Base-by-base conservation (phyloP, 805 yeast species). In the Ogataea glucozyma region DNA sequence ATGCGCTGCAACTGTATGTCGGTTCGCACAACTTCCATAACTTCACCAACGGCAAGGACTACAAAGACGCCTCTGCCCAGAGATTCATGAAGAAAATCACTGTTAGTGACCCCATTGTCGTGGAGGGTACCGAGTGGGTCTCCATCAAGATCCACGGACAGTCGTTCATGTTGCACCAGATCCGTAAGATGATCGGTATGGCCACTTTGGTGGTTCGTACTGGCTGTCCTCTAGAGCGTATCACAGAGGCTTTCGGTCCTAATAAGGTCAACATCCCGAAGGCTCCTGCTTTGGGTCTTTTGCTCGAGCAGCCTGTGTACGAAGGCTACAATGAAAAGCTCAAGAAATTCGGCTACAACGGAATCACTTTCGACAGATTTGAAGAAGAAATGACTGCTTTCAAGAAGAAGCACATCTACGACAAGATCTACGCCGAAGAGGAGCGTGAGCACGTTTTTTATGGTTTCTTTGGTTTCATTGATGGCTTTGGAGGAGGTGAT, bases 121-220 rank as follows among this genome's bases (percentile, higher is more conserved):
- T 91, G 52, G 87, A 90, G 58, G 89, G 87, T 35, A 89, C 97
- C 6, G 98, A 93, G 61, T 93, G 99, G 99, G 76, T 88, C 2
- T 87, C 96, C 2, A 84, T 93, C 58, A 90, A 91, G 69, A 88
- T 93, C 52, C 99, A 93, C 64, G 99, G 99, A 6, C 99, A 93
- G 68, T 88, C 97, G 3, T 93, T 93, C 66, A 93, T 93, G 98
- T 74, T 93, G 50, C 98, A 91, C 67, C 99, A 91, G 73, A 93
- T 93, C 60, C 81, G 99, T 62, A 93, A 93, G 62, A 93, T 93
- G 98, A 88, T 93, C 46, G 91, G 97, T 17, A 84, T 91, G 95
- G 96, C 95, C 1, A 79, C 90, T 0, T 71, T 91, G 44, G 79
- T 86, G 13, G 81, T 91, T 17, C 77, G 99, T 59, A 82, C 93